Conservation (phyloP, 164 flowering plant species). For the Tinospora cordifolia region DNA sequence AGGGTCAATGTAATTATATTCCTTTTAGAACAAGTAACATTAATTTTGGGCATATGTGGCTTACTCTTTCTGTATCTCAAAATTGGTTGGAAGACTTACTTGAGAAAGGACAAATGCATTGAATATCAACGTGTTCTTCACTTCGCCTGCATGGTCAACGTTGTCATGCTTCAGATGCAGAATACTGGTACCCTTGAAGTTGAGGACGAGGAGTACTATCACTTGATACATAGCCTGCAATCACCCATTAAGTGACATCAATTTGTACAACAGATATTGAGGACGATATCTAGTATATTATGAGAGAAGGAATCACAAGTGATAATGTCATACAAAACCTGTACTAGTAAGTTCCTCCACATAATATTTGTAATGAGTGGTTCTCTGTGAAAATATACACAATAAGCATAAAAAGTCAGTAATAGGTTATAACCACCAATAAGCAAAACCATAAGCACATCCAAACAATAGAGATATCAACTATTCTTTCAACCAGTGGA, state of each 20-base stretch:
- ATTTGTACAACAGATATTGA: not conserved
- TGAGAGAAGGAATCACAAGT: too few species aligned
- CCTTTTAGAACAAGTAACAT: too few species aligned
- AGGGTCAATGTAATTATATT: not conserved
- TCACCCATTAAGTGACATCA: slow-evolving; percentile 1
- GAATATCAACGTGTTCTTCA: slow-evolving; percentile 81
- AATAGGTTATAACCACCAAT: too few species aligned
- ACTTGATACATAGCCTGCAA: slow-evolving; percentile 92
- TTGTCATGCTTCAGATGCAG: slow-evolving; percentile 31
- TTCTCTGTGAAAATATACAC: slow-evolving; percentile 43
- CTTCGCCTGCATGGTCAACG: slow-evolving; percentile 35
- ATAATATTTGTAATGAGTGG: slow-evolving; percentile 90
- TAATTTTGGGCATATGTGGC: too few species aligned
- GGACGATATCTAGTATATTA: not conserved
- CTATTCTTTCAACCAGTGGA: not conserved
- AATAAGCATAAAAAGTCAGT: not conserved
- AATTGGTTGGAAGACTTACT: slow-evolving; percentile 33
- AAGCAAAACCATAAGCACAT: too few species aligned
- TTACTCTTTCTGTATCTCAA: too few species aligned
- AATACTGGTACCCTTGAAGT: slow-evolving; percentile 53
- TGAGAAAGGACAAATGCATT: slow-evolving; percentile 89
- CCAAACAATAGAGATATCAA: too few species aligned
- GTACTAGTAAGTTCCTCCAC: slow-evolving; percentile 92
- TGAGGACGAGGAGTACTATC: slow-evolving; percentile 61
- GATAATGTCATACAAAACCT: slow-evolving; percentile 33